Conservation (phyloP, 139 green algal species). For the Asterochloris erici region DNA sequence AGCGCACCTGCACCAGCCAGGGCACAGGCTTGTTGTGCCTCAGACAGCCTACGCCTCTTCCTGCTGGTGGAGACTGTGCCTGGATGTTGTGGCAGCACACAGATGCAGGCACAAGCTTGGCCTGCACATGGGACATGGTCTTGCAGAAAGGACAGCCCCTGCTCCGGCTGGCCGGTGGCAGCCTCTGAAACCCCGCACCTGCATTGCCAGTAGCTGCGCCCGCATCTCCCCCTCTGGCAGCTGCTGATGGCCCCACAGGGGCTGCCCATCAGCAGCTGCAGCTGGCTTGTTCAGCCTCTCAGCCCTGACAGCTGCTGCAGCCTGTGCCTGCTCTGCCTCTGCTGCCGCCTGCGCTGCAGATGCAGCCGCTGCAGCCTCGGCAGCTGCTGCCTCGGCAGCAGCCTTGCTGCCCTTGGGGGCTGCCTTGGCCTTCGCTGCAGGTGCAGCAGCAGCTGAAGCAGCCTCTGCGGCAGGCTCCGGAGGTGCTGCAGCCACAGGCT, state of each 20-base stretch:
- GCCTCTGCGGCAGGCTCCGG: not conserved
- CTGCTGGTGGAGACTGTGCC: no score
- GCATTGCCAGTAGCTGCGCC: not conserved
- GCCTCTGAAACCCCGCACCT: not conserved
- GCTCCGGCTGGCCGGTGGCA: no score
- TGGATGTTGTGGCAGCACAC: no score
- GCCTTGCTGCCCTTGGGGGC: not conserved
- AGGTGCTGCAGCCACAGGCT: not conserved
- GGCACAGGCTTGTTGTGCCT: not conserved
- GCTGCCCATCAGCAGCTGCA: not conserved
- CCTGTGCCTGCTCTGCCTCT: conserved; percentile 1
- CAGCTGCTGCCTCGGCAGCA: not conserved
- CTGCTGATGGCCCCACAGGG: not conserved
- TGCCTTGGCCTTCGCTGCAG: conserved; percentile 4
- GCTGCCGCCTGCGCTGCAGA: not conserved
- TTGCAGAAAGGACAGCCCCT: no score
- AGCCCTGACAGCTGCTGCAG: conserved; percentile 5
- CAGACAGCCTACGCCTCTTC: not conserved
- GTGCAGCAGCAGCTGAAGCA: conserved; percentile 2
- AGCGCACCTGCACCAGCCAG: conserved; percentile 17
- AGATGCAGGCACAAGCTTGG: no score
- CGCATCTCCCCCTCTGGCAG: not conserved
- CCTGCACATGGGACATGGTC: no score
- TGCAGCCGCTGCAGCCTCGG: conserved; percentile 2
- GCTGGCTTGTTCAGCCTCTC: not conserved